A percentile compares a stretch with the other conserved stretches of the same genome.
Evolutionary conservation across 2,329 filamentous ascomycete species (phyloP).

Genomic region (Fusarium chaquense): DNA sequence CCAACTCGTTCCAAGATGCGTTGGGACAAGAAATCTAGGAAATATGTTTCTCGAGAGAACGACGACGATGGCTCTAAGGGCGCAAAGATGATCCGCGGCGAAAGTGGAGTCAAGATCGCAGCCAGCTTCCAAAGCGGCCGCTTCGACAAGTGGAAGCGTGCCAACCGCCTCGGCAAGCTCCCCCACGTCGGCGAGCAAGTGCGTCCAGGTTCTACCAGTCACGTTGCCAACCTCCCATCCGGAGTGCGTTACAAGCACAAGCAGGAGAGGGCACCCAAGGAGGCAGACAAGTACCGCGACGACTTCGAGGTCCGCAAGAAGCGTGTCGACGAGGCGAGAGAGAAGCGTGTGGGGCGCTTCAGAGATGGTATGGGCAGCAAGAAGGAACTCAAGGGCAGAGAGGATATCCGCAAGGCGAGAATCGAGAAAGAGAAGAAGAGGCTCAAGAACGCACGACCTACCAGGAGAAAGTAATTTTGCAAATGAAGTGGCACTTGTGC

Average conservation of each 20-base stretch:
- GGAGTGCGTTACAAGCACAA: conserved; percentile 81
- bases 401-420: conserved; percentile 87
- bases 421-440: conserved; percentile 79
- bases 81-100: conserved; percentile 80
- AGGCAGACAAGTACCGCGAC: conserved; percentile 90
- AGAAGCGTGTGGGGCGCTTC: conserved; percentile 82
- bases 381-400: conserved; percentile 81
- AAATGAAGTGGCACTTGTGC: conserved; percentile 12
- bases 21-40: conserved; percentile 97
- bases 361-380: conserved; percentile 78
- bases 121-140: conserved; percentile 92
- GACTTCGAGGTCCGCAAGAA: conserved; percentile 93
- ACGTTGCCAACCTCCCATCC: conserved; percentile 46
- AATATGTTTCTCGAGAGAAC: conserved; percentile 92
- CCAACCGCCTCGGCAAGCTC: conserved; percentile 81
- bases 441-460: conserved; percentile 89
- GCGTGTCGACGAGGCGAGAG: conserved; percentile 86
- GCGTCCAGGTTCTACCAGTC: conserved; percentile 52
- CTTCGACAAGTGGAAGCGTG: conserved; percentile 92
- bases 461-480: conserved; percentile 64
- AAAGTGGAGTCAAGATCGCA: conserved; percentile 95
- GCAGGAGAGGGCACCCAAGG: conserved; percentile 88
- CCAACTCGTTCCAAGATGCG: conserved; percentile 82
- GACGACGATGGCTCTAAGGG: conserved; percentile 91
- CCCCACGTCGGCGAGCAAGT: conserved; percentile 88